Conservation (phyloP, 2,329 filamentous ascomycete genomes). For the Leptosphaerulina australis region DNA sequence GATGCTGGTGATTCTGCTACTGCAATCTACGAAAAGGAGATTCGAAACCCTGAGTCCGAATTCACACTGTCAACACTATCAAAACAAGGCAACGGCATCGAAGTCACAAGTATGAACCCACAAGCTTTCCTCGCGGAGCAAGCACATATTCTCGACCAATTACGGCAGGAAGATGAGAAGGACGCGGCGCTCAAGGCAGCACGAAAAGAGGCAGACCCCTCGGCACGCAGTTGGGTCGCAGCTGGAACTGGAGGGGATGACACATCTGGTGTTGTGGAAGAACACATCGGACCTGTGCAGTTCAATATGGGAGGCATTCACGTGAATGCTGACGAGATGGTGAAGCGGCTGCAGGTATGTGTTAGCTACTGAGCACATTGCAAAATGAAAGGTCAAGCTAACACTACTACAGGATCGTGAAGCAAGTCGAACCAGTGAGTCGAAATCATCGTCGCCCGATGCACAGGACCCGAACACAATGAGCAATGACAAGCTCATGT, state of each 20-base stretch:
- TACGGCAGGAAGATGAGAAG: constrained; percentile 65
- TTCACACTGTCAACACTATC: constrained; percentile 44
- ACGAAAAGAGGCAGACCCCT: constrained; percentile 44
- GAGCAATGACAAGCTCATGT: constrained; percentile 49
- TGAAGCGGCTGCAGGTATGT: constrained; percentile 79
- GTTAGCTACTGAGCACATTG: not conserved
- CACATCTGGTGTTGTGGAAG: constrained; percentile 48
- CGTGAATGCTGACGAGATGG: constrained; percentile 91
- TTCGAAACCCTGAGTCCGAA: constrained; percentile 72
- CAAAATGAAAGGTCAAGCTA: constrained; percentile 12
- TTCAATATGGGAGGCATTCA: constrained; percentile 99
- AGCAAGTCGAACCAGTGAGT: constrained; percentile 40
- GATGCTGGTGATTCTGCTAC: constrained; percentile 62
- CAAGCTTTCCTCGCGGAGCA: constrained; percentile 80
- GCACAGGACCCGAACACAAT: constrained; percentile 41
- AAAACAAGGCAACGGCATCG: constrained; percentile 57
- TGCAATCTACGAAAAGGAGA: constrained; percentile 76
- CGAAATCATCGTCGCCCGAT: constrained; percentile 34
- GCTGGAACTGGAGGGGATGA: constrained; percentile 28
- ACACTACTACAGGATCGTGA: constrained; percentile 44
- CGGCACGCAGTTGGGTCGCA: constrained; percentile 24
- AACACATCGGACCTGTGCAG: constrained; percentile 88
- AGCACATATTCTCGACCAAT: constrained; percentile 73
- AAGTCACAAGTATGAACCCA: constrained; percentile 73
- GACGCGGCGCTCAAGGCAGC: constrained; percentile 52